phyloP scores from a whole-genome alignment of 208 protist genomes.

The Leishmania braziliensis region DNA sequence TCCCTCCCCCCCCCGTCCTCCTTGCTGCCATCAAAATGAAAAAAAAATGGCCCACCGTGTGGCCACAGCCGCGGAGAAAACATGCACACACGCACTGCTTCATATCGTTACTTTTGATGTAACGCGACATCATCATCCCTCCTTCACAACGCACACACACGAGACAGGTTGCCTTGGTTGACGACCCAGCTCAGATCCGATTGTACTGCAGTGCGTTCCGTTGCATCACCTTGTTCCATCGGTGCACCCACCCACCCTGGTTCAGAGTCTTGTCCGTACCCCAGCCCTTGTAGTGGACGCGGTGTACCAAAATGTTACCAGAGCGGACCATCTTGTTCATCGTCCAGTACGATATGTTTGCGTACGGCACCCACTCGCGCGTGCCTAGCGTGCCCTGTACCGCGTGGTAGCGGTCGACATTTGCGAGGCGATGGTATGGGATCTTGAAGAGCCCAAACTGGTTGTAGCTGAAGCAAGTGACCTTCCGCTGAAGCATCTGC shows the following conservation, averaged over 20 bases:
- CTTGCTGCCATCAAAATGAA: background rate
- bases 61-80: background rate
- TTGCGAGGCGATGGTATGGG: conserved; percentile 84
- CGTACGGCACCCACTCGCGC: conserved; percentile 89
- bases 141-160: background rate
- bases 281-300: conserved; percentile 86
- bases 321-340: conserved; percentile 91
- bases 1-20: background rate
- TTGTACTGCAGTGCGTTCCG: conserved; percentile 90
- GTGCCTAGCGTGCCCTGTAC: conserved; percentile 79
- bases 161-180: background rate
- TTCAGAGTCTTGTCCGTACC: conserved; percentile 84
- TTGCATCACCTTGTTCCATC: conserved; percentile 93
- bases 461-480: conserved; percentile 91
- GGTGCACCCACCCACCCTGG: conserved; percentile 86
- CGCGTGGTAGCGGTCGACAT: conserved; percentile 85
- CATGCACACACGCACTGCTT: background rate
- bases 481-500: conserved; percentile 88
- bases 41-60: background rate
- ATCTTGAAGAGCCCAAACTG: conserved; percentile 88
- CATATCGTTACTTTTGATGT: background rate
- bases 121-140: background rate
- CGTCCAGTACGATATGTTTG: conserved; percentile 89
- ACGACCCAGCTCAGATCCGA: conserved; percentile 41
- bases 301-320: conserved; percentile 88